A percentile compares a stretch with the other conserved stretches of the same genome.
These are phyloP conservation scores for Scedosporium aurantiacum DNA, from an alignment of 2,329 filamentous ascomycete species.

Conservation along the genomic window DNA sequence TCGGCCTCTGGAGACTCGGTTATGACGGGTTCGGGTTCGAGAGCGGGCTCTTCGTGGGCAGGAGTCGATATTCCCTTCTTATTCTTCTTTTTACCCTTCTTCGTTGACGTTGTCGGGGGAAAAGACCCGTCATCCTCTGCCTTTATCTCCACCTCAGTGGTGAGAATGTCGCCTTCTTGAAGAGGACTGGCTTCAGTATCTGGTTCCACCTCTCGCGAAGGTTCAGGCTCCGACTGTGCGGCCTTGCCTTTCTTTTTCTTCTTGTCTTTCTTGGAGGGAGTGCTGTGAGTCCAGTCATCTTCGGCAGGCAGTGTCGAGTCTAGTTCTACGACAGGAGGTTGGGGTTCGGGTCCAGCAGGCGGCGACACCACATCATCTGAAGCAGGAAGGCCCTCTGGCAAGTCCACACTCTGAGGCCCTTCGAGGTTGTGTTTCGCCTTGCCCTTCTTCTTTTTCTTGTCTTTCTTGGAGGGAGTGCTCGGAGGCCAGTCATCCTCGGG, in stretches of 20 bases:
- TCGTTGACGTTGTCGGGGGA: conserved; percentile 16
- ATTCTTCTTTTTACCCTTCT: conserved; percentile 21
- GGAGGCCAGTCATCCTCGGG: not conserved
- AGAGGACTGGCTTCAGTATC: not conserved
- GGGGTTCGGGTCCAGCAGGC: not conserved
- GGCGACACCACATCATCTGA: not conserved
- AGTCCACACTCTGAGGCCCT: too few relatives aligned
- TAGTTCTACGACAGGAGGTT: not conserved
- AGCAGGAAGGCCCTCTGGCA: too few relatives aligned
- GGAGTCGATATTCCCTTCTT: conserved; percentile 9
- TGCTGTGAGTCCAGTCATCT: not conserved
- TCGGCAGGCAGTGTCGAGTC: not conserved
- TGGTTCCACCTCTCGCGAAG: not conserved
- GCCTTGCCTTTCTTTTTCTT: not conserved
- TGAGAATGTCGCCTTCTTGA: not conserved
- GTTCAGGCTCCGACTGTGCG: not conserved
- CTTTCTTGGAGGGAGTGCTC: not conserved
- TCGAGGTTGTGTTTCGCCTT: not conserved
- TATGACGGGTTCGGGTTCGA: not conserved
- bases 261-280: not conserved
- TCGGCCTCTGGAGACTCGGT: not conserved
- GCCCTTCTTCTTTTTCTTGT: conserved; percentile 17
- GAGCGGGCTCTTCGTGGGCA: not conserved
- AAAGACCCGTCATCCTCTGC: conserved; percentile 12
- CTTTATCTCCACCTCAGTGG: not conserved